Percentiles rank a stretch among this genome's conserved stretches.
These are phyloP conservation scores for Mangifera indica DNA, from an alignment of 345 rosid genomes.

Conservation along the genomic window DNA sequence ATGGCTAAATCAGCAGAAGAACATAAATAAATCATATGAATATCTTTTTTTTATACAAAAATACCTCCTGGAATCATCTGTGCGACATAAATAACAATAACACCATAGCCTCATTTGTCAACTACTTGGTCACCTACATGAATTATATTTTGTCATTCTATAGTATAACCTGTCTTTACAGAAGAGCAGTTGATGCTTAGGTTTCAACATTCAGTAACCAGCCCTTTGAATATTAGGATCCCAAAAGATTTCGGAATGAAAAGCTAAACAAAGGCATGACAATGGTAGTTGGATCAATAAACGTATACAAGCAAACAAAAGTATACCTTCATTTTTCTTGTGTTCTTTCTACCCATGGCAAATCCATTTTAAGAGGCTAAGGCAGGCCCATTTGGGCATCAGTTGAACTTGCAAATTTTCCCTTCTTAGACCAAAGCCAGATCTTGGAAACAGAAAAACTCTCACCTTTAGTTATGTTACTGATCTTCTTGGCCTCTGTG, in stretches of 20 bases:
- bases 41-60: constrained; percentile 12
- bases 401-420: constrained; percentile 48
- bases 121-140: constrained; percentile 14
- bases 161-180: background rate
- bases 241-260: constrained; percentile 2
- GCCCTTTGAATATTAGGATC: constrained; percentile 10
- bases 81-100: constrained; percentile 10
- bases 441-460: constrained; percentile 85
- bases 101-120: background rate
- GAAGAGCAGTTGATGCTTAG: constrained; percentile 3
- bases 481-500: constrained; percentile 57
- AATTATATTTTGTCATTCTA: constrained; percentile 20
- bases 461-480: constrained; percentile 63
- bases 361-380: constrained; percentile 56
- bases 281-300: constrained; percentile 16
- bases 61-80: constrained; percentile 14
- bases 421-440: constrained; percentile 86
- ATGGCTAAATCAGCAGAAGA: constrained; percentile 3
- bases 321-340: constrained; percentile 39
- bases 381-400: constrained; percentile 47
- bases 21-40: constrained; percentile 11
- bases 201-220: constrained; percentile 19
- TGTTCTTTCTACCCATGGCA: constrained; percentile 62
- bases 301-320: constrained; percentile 12
- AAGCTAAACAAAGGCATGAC: constrained; percentile 18